Base-by-base conservation (phyloP, 1,284 basidiomycete genomes). In the Anthracocystis setariae region DNA sequence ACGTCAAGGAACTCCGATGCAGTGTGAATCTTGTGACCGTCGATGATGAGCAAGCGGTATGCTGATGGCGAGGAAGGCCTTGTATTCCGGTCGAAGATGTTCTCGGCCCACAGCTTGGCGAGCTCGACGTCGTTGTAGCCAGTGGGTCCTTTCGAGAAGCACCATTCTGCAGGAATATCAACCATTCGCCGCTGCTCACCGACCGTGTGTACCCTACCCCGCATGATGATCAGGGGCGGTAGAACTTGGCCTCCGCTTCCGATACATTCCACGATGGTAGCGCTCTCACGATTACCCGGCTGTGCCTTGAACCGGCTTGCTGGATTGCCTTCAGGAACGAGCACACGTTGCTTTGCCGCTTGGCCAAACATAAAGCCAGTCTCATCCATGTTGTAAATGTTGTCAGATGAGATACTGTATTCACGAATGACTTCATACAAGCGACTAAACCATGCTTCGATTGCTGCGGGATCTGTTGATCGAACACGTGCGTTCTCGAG, bases 221-320 rank as follows among this genome's bases (percentile, higher is more conserved):
- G 46, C 4, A 35, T 48, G n/a, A 48, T 48, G 17, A 48, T 38
- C 2, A 48, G 35, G 13, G 35, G n/a, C n/a, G n/a, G n/a, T n/a
- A n/a, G n/a, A n/a, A n/a, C n/a, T n/a, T n/a, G n/a, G n/a, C n/a
- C n/a, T n/a, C 45, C 53, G 21, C 45, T 47, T 42, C 53, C 46
- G 23, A 55, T 55, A 29, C 53, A 55, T 24, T 55, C 53, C 5
- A 55, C 32, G 5, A 46, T 46, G 12, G 45, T 55, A 8, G 53
- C 53, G 29, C 3, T 38, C 53, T 47, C 53, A 9, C 53, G 27
- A 12, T 9, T 42, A 3, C 25, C 44, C 18, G 53, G 44, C 46
- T 55, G 53, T 15, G 42, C 40, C 15, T 38, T 52, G 42, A 52
- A 52, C 42, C 40, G 50, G 35, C 27, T 21, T 27, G 42, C 42